phyloP scores from a whole-genome alignment of 805 yeast species.

The Candida pseudofarinosa region DNA sequence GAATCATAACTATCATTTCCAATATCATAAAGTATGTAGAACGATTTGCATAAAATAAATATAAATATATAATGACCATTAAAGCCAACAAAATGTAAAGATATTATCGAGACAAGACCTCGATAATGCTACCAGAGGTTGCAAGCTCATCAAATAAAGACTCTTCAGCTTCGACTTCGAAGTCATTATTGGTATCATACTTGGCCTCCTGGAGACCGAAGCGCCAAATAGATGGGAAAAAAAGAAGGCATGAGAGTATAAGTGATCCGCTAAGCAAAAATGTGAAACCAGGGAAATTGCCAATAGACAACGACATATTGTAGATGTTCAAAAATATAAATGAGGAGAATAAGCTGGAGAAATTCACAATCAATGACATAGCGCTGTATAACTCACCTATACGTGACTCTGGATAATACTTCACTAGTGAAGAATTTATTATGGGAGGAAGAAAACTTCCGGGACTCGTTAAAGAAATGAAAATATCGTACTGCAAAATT shows the following conservation, averaged over 20 bases:
- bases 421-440: constrained; percentile 49
- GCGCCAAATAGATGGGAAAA: constrained; percentile 5
- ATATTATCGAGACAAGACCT: too few species aligned
- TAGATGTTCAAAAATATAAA: neutral
- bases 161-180: too few species aligned
- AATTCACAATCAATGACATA: constrained; percentile 50
- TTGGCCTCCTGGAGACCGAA: neutral
- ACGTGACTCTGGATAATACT: constrained; percentile 50
- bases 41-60: too few species aligned
- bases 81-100: too few species aligned
- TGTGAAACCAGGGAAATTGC: constrained; percentile 5
- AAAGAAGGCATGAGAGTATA: constrained; percentile 8
- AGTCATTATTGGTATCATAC: neutral
- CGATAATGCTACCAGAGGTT: too few species aligned
- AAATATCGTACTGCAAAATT: constrained; percentile 20
- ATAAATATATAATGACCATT: too few species aligned
- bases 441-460: constrained; percentile 51
- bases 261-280: constrained; percentile 18
- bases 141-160: too few species aligned
- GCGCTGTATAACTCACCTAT: constrained; percentile 15
- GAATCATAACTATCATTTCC: too few species aligned
- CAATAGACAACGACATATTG: neutral
- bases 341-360: constrained; percentile 25
- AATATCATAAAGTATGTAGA: too few species aligned
- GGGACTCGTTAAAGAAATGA: constrained; percentile 36